phyloP scores from a whole-genome alignment of 169 alveolate species.

The Neospora caninum region DNA sequence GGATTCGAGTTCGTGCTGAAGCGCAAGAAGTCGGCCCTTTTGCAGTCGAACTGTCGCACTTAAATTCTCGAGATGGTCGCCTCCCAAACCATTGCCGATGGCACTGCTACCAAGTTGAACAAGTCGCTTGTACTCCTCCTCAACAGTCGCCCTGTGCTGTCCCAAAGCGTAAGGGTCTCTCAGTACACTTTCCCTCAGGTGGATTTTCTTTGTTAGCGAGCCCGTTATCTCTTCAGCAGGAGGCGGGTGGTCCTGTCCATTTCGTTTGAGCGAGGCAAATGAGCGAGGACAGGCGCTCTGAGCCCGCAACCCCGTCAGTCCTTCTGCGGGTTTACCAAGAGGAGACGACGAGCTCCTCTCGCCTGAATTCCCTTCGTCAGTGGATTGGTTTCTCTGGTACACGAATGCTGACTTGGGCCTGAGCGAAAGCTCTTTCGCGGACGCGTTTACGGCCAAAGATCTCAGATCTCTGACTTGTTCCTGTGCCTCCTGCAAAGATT shows the following conservation, averaged over 20 bases:
- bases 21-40: neutral
- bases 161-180: slow-evolving; percentile 10
- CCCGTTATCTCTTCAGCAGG: neutral
- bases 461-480: neutral
- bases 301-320: neutral
- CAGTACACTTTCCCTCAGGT: neutral
- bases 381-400: neutral
- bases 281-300: neutral
- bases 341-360: neutral
- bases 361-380: neutral
- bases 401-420: neutral
- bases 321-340: neutral
- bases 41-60: neutral
- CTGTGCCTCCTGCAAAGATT: neutral
- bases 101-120: slow-evolving; percentile 20
- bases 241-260: neutral
- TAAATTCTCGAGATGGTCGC: neutral
- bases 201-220: neutral
- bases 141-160: neutral
- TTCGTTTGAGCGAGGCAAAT: neutral
- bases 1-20: neutral
- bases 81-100: neutral
- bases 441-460: neutral
- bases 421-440: neutral
- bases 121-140: neutral